phyloP scores from a whole-genome alignment of 2,329 filamentous ascomycete species.

The Rhynchosporium graminicola region DNA sequence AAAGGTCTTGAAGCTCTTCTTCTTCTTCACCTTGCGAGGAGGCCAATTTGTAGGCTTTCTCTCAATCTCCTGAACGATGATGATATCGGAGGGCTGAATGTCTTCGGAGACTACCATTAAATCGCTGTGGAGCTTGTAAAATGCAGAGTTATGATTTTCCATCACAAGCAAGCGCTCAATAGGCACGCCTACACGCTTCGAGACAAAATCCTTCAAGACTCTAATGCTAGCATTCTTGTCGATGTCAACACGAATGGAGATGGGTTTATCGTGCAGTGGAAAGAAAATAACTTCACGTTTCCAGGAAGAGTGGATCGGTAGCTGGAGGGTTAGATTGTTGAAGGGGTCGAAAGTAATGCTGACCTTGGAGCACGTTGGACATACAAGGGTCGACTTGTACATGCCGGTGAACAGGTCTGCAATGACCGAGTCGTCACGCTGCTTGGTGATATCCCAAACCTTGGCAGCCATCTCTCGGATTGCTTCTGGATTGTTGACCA shows the following conservation, averaged over 20 bases:
- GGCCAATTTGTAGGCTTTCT: slow-evolving; percentile 76
- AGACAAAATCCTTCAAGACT: slow-evolving; percentile 68
- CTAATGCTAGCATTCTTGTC: slow-evolving; percentile 74
- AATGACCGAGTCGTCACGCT: slow-evolving; percentile 91
- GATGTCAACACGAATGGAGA: slow-evolving; percentile 75
- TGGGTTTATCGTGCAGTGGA: slow-evolving; percentile 70
- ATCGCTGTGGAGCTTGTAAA: slow-evolving; percentile 86
- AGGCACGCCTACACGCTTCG: slow-evolving; percentile 66
- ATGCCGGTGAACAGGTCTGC: slow-evolving; percentile 95
- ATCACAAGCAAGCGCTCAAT: slow-evolving; percentile 70
- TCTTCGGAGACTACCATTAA: slow-evolving; percentile 67
- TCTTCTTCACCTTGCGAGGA: slow-evolving; percentile 43
- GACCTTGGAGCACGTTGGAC: slow-evolving; percentile 87
- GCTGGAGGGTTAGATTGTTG: slow-evolving; percentile 87
- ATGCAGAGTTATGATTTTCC: slow-evolving; percentile 80
- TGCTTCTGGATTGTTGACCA: slow-evolving; percentile 78
- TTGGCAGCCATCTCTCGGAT: slow-evolving; percentile 83
- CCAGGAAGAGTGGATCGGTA: slow-evolving; percentile 87
- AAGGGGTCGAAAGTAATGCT: slow-evolving; percentile 99
- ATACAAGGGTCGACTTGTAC: slow-evolving; percentile 97
- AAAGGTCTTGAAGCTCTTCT: slow-evolving; percentile 46
- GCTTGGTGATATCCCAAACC: slow-evolving; percentile 89
- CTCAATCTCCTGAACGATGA: slow-evolving; percentile 78
- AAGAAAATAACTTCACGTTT: slow-evolving; percentile 73
- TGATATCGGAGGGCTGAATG: slow-evolving; percentile 63